A percentile compares a stretch with the other conserved stretches of the same genome.
Conservation (phyloP, 176 grass and related monocot species). For the Avena eriantha region DNA sequence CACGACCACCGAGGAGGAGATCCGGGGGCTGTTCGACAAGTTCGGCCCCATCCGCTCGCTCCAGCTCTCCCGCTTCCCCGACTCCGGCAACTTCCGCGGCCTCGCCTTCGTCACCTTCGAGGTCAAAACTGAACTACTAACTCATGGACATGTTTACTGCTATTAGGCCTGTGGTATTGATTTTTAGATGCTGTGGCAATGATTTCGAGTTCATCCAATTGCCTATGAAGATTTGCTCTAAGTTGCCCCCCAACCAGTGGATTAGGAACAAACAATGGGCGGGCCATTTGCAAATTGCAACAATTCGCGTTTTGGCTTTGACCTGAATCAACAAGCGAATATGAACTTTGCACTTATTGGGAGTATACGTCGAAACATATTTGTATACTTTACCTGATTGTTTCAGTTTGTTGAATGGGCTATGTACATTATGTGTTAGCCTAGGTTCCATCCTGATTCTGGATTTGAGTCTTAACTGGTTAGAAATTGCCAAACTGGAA, state of each 20-base stretch:
- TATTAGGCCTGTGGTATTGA: neutral
- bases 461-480: neutral
- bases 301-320: neutral
- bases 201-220: neutral
- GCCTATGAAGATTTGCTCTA: neutral
- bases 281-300: neutral
- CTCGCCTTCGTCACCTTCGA: constrained; percentile 86
- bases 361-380: neutral
- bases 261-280: neutral
- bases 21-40: constrained; percentile 70
- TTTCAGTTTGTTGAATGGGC: neutral
- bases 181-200: neutral
- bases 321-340: neutral
- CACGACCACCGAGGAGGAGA: constrained; percentile 69
- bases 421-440: neutral
- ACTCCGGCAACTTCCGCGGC: constrained; percentile 88
- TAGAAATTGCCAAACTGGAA: neutral
- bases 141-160: neutral
- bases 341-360: neutral
- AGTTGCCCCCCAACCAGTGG: neutral
- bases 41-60: constrained; percentile 68
- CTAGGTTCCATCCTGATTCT: neutral
- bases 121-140: constrained; percentile 21
- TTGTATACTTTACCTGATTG: neutral
- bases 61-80: constrained; percentile 86